Evolutionary conservation across 805 yeast species (phyloP), one percentile per base, ranked within the genome.

Genomic region (Monosporozyma servazzii): DNA sequence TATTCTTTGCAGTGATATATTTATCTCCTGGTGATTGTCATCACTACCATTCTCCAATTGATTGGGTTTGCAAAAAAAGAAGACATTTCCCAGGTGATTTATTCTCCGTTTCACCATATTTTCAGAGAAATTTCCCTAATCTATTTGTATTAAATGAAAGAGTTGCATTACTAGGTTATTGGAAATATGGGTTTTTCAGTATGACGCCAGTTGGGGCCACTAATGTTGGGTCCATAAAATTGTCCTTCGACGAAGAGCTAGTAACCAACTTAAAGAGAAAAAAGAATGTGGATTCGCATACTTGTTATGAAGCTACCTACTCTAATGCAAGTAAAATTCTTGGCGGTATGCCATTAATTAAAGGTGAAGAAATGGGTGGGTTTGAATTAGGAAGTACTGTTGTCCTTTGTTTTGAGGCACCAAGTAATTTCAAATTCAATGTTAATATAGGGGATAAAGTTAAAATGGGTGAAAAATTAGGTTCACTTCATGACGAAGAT

Each of bases 141-240:
- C 76, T 93, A 56, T 93, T 93, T 66, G 87, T 91, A 3, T 72
- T 93, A 58, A 93, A 93, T 66, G 99, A 93, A 70, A 78, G 99
- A 60, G 99, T 93, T 3, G 95, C 99, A 0, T 71, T 93, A 48
- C 76, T 93, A 51, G 99, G 99, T 1, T 82, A 88, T 62, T 93
- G 99, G 99, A 87, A 86, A 65, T 78, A 93, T 66, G 99, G 99
- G 0, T 93, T 93, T 61, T 93, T 93, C 72, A 84, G 95, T 57
- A 93, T 93, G 99, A 91, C 96, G 0, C 97, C 99, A 0, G 99
- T 93, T 11, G 99, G 99, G 13, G 99, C 99, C 23, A 93, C 99
- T 2, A 93, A 93, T 70, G 99, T 93, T 30, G 99, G 99, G 5
- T 85, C 95, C 61, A 93, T 93, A 57, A 82, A 85, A 53, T 77